Evolutionary conservation across 176 grass and related monocot species (phyloP), one percentile per base, ranked within the genome.

Genomic region (Thinopyrum elongatum): DNA sequence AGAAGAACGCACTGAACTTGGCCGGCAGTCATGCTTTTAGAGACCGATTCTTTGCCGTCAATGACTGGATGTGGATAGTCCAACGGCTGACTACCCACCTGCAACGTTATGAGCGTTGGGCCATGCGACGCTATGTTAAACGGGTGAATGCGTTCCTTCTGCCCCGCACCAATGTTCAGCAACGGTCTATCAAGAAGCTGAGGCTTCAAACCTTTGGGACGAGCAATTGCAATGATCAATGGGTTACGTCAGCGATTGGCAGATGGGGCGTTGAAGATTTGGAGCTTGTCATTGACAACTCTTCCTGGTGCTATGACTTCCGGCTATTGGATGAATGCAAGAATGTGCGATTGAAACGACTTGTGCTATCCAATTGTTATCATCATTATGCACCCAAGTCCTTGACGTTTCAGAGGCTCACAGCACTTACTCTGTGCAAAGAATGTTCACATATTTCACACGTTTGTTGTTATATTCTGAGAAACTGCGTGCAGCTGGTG

Each of bases 221-320:
- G 1, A 27, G 17, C 17, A 16, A 21, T 67, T 66, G 19, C n/a
- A 82, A 21, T 85, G 44, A 33, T 75, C 30, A 76, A 26, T 87
- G 86, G 60, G 5, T 87, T 53, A 76, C 25, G 3, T 25, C 79
- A 67, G 61, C 70, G 19, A 59, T 87, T 76, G 79, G 5, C 79
- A 82, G 64, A 73, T 82, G 79, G 61, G 79, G 33, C 0, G 12
- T 87, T 58, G 71, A 87, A 19, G 71, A 87, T 44, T 67, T 87
- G 51, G 86, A 87, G 71, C 26, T 87, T 57, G 1, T 59, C 8
- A 7, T 14, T 59, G 61, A 77, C 33, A 26, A 9, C 4, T 0
- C 1, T 41, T 55, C 3, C 2, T 4, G 0, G 2, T 0, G 0
- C 8, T 87, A 82, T 76, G 12, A 66, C 70, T 74, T 82, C 17